Evolutionary conservation across 2,329 filamentous ascomycete species (phyloP).

Genomic region (Nemania diffusa): DNA sequence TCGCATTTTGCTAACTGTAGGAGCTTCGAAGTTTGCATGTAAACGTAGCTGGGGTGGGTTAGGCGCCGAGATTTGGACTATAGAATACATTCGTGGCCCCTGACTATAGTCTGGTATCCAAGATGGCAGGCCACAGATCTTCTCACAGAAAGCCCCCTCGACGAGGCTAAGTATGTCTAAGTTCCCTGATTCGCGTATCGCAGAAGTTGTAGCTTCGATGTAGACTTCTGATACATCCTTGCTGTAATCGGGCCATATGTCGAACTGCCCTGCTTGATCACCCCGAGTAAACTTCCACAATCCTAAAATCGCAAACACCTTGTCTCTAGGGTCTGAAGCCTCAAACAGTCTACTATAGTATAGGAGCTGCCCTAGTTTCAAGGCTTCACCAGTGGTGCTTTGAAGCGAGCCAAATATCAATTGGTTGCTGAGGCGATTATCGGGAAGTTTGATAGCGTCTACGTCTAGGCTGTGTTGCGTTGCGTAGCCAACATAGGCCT

Average conservation of each 20-base stretch:
- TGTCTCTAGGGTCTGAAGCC: constrained; percentile 17
- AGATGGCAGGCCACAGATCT: constrained; percentile 6
- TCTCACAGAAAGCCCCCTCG: constrained; percentile 5
- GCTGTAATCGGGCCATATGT: constrained; percentile 11
- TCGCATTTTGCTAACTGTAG: neutral
- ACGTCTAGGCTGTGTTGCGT: constrained; percentile 1
- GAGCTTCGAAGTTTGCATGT: constrained; percentile 1
- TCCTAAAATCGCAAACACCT: constrained; percentile 21
- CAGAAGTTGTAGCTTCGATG: constrained; percentile 21
- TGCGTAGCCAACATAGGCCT: constrained; percentile 14
- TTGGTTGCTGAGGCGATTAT: constrained; percentile 27
- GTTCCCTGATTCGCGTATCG: constrained; percentile 20
- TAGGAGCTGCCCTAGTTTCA: constrained; percentile 17
- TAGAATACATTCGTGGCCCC: constrained; percentile 9
- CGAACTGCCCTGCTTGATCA: no score
- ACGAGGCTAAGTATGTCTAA: constrained; percentile 22
- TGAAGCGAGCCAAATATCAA: constrained; percentile 20
- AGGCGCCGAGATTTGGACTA: neutral
- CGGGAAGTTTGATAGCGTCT: constrained; percentile 11
- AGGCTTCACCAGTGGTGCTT: neutral
- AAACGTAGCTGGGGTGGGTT: neutral
- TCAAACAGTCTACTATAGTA: constrained; percentile 22
- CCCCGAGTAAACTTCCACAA: constrained; percentile 6
- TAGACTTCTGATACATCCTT: constrained; percentile 13
- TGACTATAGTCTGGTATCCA: constrained; percentile 27